Conservation (phyloP, 2,329 filamentous ascomycete species). For the Venturia carpophila region DNA sequence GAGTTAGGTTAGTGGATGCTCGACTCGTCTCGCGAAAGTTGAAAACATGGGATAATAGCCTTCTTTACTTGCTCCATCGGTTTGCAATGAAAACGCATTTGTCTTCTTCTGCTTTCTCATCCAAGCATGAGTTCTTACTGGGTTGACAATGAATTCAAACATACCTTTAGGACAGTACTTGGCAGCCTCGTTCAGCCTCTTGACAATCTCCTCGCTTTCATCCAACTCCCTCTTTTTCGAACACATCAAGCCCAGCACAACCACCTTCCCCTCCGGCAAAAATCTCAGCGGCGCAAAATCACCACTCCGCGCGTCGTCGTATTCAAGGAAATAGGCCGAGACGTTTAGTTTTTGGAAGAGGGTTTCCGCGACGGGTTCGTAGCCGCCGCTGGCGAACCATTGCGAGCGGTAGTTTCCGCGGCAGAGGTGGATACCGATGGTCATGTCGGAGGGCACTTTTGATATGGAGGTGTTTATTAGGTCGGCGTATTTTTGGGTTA, state of each 20-base stretch:
- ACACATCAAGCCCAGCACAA: conserved; percentile 40
- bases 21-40: no score
- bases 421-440: conserved; percentile 71
- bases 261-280: conserved; percentile 40
- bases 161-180: conserved; percentile 45
- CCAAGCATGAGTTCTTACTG: no score
- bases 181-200: conserved; percentile 43
- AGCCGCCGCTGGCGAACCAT: conserved; percentile 42
- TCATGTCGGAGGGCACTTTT: conserved; percentile 59
- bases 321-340: conserved; percentile 37
- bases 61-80: no score
- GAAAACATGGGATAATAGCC: no score
- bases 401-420: conserved; percentile 44
- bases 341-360: conserved; percentile 34
- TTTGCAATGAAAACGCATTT: no score
- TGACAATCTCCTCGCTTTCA: conserved; percentile 40
- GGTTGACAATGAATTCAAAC: no score
- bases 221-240: conserved; percentile 41
- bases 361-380: conserved; percentile 40
- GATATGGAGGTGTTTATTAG: conserved; percentile 67
- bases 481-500: conserved; percentile 49
- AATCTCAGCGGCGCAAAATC: conserved; percentile 40
- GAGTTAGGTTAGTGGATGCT: no score
- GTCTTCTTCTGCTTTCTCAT: no score
- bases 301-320: conserved; percentile 41